phyloP scores from a whole-genome alignment of 1,139 yeast species.

The Taphrina confusa region DNA sequence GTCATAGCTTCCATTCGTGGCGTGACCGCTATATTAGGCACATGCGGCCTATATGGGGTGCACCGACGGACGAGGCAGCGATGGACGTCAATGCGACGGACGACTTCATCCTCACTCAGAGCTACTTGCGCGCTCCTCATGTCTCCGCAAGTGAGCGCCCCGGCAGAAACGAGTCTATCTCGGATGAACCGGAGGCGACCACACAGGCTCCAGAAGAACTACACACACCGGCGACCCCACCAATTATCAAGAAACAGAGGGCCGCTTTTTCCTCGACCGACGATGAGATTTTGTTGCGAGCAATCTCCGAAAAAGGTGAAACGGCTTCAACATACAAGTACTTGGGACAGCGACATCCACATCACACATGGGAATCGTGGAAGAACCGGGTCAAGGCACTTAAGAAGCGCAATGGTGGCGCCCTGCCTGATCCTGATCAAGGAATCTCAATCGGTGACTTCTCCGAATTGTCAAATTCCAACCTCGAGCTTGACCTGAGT shows the following conservation, averaged over 20 bases:
- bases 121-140: slow-evolving; percentile 21
- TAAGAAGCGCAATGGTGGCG: slow-evolving; percentile 12
- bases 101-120: slow-evolving; percentile 8
- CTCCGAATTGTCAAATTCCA: slow-evolving; percentile 1
- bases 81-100: slow-evolving; percentile 16
- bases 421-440: slow-evolving; percentile 9
- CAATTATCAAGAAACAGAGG: neutral
- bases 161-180: neutral
- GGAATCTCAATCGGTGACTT: neutral
- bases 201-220: slow-evolving; percentile 2
- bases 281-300: slow-evolving; percentile 18
- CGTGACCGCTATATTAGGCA: slow-evolving; percentile 30
- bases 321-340: slow-evolving; percentile 14
- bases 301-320: slow-evolving; percentile 21
- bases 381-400: slow-evolving; percentile 32
- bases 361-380: slow-evolving; percentile 35
- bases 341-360: slow-evolving; percentile 16
- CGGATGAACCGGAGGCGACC: neutral
- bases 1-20: slow-evolving; percentile 34
- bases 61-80: slow-evolving; percentile 15
- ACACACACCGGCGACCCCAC: slow-evolving; percentile 6
- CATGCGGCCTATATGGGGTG: slow-evolving; percentile 25
- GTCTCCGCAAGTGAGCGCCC: slow-evolving; percentile 14
- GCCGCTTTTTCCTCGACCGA: slow-evolving; percentile 29
- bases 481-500: neutral